phyloP scores from a whole-genome alignment of 2,329 filamentous ascomycete genomes.

The Mariannaea sp. region DNA sequence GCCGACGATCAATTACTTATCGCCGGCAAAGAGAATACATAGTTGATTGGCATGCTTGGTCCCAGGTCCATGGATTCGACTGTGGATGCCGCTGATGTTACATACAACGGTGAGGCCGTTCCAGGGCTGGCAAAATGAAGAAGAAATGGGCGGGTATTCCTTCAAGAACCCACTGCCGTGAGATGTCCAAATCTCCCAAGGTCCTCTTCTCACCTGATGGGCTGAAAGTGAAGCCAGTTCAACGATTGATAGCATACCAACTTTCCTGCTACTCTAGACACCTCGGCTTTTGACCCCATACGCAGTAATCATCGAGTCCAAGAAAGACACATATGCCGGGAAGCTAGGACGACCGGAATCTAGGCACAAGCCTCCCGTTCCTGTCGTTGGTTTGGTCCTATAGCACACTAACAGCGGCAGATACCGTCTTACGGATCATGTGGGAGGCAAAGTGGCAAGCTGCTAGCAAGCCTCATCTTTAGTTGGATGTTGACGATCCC shows the following conservation, averaged over 20 bases:
- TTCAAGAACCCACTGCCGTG: constrained; percentile 10
- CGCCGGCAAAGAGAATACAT: not conserved
- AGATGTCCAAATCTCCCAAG: constrained; percentile 2
- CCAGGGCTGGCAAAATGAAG: not conserved
- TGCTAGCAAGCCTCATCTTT: constrained; percentile 1
- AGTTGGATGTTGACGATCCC: not conserved
- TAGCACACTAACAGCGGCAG: not conserved
- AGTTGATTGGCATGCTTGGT: not conserved
- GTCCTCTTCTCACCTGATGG: not conserved
- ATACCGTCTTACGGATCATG: not conserved
- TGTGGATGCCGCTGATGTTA: constrained; percentile 2
- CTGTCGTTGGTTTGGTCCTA: not conserved
- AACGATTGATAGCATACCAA: not conserved
- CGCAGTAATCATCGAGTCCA: not conserved
- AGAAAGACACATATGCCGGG: constrained; percentile 8
- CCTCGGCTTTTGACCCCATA: too few relatives aligned
- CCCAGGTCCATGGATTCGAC: not conserved
- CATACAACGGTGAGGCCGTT: constrained; percentile 10
- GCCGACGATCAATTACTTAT: constrained; percentile 15
- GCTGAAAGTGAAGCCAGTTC: not conserved
- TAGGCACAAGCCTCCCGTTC: constrained; percentile 1
- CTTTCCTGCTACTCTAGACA: too few relatives aligned
- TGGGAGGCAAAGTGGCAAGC: not conserved
- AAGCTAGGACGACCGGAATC: not conserved
- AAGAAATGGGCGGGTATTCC: not conserved